Evolutionary conservation across 2,329 filamentous ascomycete species (phyloP).

Genomic region (Calycina herbarum): DNA sequence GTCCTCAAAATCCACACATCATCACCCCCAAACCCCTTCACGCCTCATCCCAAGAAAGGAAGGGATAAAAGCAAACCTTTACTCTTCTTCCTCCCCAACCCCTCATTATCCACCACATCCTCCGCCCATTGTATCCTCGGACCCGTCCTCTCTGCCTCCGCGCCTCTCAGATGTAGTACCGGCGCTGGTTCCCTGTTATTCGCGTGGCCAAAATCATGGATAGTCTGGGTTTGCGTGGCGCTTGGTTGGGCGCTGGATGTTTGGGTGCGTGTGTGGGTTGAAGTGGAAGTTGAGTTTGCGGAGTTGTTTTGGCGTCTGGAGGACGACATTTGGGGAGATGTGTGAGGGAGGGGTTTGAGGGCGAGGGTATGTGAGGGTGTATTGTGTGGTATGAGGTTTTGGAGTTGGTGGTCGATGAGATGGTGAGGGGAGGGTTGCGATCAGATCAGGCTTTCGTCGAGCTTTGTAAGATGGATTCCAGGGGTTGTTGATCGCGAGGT

Average conservation of each 20-base stretch:
- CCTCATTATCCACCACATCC: conserved; percentile 93
- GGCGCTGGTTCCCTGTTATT: conserved; percentile 11
- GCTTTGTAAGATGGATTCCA: background rate
- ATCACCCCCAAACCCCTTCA: no score
- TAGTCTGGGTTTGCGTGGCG: background rate
- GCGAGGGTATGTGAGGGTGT: background rate
- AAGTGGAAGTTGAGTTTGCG: background rate
- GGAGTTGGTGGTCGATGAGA: conserved; percentile 18
- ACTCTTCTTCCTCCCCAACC: conserved; percentile 87
- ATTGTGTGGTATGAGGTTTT: background rate
- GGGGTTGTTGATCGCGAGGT: no score
- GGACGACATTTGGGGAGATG: background rate
- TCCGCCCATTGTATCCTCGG: conserved; percentile 88
- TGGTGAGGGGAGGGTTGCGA: background rate
- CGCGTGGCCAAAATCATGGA: background rate
- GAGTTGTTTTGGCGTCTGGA: background rate
- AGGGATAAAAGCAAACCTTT: conserved; percentile 64
- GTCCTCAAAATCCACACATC: no score
- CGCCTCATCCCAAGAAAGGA: no score
- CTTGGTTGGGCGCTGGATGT: background rate
- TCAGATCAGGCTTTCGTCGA: background rate
- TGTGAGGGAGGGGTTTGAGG: background rate
- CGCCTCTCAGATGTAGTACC: conserved; percentile 35
- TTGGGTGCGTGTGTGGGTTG: background rate
- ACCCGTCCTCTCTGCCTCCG: conserved; percentile 18